Conservation (phyloP, 805 yeast species). For the Jamesozyma gamospora region DNA sequence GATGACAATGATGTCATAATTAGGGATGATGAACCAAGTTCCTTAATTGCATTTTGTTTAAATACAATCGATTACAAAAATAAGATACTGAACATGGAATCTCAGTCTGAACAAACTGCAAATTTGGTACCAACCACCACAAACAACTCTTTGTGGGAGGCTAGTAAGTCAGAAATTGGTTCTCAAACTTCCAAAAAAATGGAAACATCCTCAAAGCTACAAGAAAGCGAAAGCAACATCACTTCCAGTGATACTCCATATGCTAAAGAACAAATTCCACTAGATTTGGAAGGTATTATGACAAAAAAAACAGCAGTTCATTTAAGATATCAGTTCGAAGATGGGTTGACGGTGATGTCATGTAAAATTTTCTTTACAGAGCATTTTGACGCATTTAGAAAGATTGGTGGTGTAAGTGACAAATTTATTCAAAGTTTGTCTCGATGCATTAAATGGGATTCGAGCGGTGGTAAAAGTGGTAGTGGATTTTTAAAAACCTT, state of each 20-base stretch:
- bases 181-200: not conserved
- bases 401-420: conserved; percentile 67
- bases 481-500: conserved; percentile 86
- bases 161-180: not conserved
- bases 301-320: conserved; percentile 79
- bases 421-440: conserved; percentile 81
- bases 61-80: conserved; percentile 68
- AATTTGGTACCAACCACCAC: not conserved
- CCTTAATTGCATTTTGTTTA: conserved; percentile 85
- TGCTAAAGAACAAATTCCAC: conserved; percentile 1
- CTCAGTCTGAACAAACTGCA: not conserved
- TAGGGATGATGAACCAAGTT: conserved; percentile 93
- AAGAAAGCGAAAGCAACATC: not conserved
- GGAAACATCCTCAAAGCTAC: not conserved
- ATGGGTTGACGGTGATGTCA: conserved; percentile 70
- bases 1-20: conserved; percentile 90
- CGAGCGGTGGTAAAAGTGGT: conserved; percentile 94
- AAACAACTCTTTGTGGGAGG: not conserved
- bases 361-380: conserved; percentile 94
- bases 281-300: conserved; percentile 55
- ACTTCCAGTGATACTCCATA: not conserved
- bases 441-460: conserved; percentile 91
- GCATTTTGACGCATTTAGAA: conserved; percentile 89
- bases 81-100: conserved; percentile 2
- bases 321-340: conserved; percentile 83